Base-by-base conservation (phyloP, 2,329 filamentous ascomycete species). In the Ophiostoma fasciatum region DNA sequence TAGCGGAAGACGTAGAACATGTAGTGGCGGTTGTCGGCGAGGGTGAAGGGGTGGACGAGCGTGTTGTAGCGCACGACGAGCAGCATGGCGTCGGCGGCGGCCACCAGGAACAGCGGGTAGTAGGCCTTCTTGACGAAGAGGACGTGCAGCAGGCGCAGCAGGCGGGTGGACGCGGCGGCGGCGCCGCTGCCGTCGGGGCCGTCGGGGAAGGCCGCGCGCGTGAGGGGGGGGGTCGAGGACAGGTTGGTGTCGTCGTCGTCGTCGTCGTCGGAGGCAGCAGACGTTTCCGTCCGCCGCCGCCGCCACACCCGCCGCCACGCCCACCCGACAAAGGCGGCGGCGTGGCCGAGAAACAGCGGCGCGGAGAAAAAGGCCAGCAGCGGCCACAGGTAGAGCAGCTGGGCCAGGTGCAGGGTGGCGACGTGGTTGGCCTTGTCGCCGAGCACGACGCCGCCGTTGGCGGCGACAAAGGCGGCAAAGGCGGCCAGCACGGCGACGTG, bases 21-120 rank as follows among this genome's bases (percentile, higher is more conserved):
- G 61, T 94, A 98, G 55, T 98, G 90, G 3, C 90, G 69, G 56
- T 98, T 98, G 56, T 98, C 90, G 23, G 90, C 90, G 1, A 96
- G 69, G 0, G 87, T 94, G 53, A 96, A 98, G 0, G 90, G 88
- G 51, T 98, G 90, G 29, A 96, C 72, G 43, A 94, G 79, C 23
- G 90, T 98, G 64, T 94, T 96, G 65, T 71, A 79, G 43, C 73
- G 71, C 18, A 94, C 74, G 15, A 74, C 54, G 11, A 52, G 46
- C 3, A 61, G 31, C 0, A 65, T 63, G 7, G 57, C 38, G 7
- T 50, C 37, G 1, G 64, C 31, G 3, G 59, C 59, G 1, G 45
- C 44, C 7, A 53, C 21, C 4, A 63, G 30, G 27, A 62, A 58
- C 8, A 59, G 15, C 0, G 50, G 44, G 41, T 58, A 57, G 28